These are phyloP conservation scores for Globisporangium parvum DNA, from an alignment of 352 stramenopile genomes.

Conservation along the genomic window DNA sequence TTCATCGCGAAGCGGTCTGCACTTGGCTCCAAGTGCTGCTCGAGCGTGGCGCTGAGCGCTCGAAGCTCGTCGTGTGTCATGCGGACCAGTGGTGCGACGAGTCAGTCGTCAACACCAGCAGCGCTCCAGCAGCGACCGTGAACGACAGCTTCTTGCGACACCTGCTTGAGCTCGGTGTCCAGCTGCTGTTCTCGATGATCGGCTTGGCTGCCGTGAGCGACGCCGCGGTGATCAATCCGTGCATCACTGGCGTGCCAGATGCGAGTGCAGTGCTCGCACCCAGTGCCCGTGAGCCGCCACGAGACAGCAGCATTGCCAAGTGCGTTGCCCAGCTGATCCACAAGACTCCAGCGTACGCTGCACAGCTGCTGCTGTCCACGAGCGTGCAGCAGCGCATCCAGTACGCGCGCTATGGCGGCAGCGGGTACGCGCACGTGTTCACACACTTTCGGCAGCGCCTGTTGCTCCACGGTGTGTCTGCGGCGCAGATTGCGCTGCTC, in stretches of 20 bases:
- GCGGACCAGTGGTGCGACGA: slow-evolving; percentile 55
- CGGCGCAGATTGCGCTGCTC: slow-evolving; percentile 37
- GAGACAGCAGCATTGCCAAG: slow-evolving; percentile 33
- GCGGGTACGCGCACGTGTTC: slow-evolving; percentile 58
- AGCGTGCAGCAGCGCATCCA: slow-evolving; percentile 62
- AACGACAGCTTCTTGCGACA: slow-evolving; percentile 30
- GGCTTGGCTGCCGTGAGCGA: slow-evolving; percentile 63
- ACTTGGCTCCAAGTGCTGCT: slow-evolving; percentile 35
- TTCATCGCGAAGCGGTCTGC: slow-evolving; percentile 14
- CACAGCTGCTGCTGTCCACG: slow-evolving; percentile 56
- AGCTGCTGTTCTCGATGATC: slow-evolving; percentile 60
- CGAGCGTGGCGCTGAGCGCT: slow-evolving; percentile 25
- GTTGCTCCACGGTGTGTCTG: slow-evolving; percentile 23
- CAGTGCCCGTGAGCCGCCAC: slow-evolving; percentile 20
- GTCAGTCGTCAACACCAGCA: neutral
- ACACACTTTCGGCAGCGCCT: slow-evolving; percentile 42
- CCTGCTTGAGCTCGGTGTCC: slow-evolving; percentile 31
- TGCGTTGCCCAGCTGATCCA: slow-evolving; percentile 30
- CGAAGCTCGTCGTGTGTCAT: slow-evolving; percentile 63
- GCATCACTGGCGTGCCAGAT: neutral
- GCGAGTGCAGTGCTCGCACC: neutral
- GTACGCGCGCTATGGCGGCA: slow-evolving; percentile 61
- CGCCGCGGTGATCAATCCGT: slow-evolving; percentile 30
- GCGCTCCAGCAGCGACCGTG: no score
- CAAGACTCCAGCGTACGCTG: slow-evolving; percentile 12